Base-by-base conservation (phyloP, 2,329 filamentous ascomycete species). In the Karstenula rhodostoma region DNA sequence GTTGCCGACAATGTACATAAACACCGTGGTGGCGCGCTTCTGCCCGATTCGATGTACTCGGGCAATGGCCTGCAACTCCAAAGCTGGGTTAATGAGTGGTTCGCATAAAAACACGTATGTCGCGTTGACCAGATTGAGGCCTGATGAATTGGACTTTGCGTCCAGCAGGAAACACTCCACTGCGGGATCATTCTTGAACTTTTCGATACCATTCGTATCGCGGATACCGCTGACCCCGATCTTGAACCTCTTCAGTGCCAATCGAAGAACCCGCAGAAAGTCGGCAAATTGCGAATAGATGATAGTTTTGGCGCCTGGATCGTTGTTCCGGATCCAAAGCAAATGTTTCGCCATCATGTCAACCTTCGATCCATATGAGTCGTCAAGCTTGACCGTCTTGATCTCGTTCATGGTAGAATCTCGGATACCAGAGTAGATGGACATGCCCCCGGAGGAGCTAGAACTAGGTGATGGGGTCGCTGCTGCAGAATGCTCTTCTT, bases 1-100 rank as follows among this genome's bases (percentile, higher is more conserved):
- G 54, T 91, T 92, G 17, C 90, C 88, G n/a, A 97, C 87, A 2
- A 98, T 85, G 75, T 98, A 98, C 77, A 97, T 90, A 91, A 94
- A 98, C 1, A 98, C 93, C 0, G 92, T 97, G 0, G 95, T 99
- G 66, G 91, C 86, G 54, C 91, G 88, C 64, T 89, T 85, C 78
- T 98, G 95, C 0, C 95, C 95, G 64, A 99, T 99, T 37, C 95
- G 88, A 74, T 99, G 93, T 1, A 99, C 94, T 58, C 95, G 90
- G 0, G 94, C 94, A 71, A 98, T 96, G 15, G 94, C 94, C 77
- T 99, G 95, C 10, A 98, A 84, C 77, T 98, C 95, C 17, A 99
- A 87, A 0, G 94, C 93, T 0, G 94, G 94, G 73, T 98, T 97
- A 68, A 98, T 88, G 3, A 98, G 82, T 2, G 95, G 95, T 74